Evolutionary conservation across 73 alveolate genomes (phyloP), one percentile per base, ranked within the genome.

Genomic region (Diophrys sp.): DNA sequence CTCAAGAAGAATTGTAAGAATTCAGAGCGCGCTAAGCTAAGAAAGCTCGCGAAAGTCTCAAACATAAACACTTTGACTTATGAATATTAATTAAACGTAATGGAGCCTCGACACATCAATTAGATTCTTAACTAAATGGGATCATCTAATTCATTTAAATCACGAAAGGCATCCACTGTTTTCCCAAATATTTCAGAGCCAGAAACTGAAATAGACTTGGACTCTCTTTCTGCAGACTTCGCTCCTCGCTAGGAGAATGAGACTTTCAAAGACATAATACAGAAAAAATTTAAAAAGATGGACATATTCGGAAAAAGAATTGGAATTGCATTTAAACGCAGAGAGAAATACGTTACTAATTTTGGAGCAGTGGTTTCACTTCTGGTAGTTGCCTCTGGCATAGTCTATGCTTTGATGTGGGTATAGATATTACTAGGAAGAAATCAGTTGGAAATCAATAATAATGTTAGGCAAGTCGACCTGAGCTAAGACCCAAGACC

Each of bases 281-380:
- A 62, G 72, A 5, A 11, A 2, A 23, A 62, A 14, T 62, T 25
- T 25, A 62, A 62, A 62, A 25, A 25, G 29, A 14, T 62, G 2
- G 72, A 62, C n/a, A 14, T 68, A 26, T 68, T 68, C 29, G 75
- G 75, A 55, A 68, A 29, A 24, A 18, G 31, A 68, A n/a, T 68
- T n/a, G 34, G 26, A 1, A 29, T 68, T 5, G 34, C 75, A 44
- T 68, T 23, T 28, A 68, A 68, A 29, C 23, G 75, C 1, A 68
- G 31, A 28, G 25, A 18, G 26, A 68, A 29, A 24, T 68, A 23
- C 24, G 31, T 5, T 18, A 23, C 75, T 1, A 5, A 25, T 25
- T 18, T 2, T 28, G 75, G 75, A 2, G 34, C 75, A 11, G 2
- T 68, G 5, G 55, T 68, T n/a, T 23, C 75, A 26, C 25, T 68